phyloP scores from a whole-genome alignment of 163 green algal species.

The Prototheca cutis region DNA sequence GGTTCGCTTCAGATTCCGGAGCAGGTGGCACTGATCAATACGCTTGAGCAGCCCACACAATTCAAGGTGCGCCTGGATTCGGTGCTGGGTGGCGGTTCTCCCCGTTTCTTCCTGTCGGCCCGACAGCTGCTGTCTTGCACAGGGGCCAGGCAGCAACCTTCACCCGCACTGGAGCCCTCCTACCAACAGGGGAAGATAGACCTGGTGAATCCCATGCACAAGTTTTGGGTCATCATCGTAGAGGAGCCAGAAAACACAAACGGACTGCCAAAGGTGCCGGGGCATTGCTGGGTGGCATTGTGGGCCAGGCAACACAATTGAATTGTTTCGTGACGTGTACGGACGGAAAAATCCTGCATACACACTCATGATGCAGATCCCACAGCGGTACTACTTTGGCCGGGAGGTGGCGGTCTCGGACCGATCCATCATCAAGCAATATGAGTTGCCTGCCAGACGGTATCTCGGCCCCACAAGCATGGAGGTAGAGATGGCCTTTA shows the following conservation, averaged over 20 bases:
- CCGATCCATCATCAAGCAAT: conserved; percentile 29
- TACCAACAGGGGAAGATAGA: conserved; percentile 39
- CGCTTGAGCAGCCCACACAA: conserved; percentile 5
- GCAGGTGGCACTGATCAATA: conserved; percentile 41
- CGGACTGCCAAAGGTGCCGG: conserved; percentile 22
- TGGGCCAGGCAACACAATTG: no score
- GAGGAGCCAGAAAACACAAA: conserved; percentile 8
- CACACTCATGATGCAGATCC: no score
- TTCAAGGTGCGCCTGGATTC: conserved; percentile 7
- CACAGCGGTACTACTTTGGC: conserved; percentile 54
- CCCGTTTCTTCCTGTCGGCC: no score
- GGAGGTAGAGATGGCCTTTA: conserved; percentile 87
- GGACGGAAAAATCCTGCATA: no score
- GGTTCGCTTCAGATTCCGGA: conserved; percentile 27
- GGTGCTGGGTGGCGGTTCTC: no score
- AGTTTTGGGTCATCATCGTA: conserved; percentile 42
- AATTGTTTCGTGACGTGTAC: no score
- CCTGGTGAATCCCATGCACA: conserved; percentile 39
- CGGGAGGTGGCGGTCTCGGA: conserved; percentile 45
- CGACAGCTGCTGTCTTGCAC: no score
- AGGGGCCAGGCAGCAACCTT: no score
- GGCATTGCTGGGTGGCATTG: no score
- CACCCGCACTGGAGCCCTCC: no score
- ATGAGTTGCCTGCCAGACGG: conserved; percentile 51
- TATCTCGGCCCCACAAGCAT: conserved; percentile 95